A percentile compares a stretch with the other conserved stretches of the same genome.
Evolutionary conservation across 179 eudicot species (phyloP).

Genomic region (Silene vulgaris): DNA sequence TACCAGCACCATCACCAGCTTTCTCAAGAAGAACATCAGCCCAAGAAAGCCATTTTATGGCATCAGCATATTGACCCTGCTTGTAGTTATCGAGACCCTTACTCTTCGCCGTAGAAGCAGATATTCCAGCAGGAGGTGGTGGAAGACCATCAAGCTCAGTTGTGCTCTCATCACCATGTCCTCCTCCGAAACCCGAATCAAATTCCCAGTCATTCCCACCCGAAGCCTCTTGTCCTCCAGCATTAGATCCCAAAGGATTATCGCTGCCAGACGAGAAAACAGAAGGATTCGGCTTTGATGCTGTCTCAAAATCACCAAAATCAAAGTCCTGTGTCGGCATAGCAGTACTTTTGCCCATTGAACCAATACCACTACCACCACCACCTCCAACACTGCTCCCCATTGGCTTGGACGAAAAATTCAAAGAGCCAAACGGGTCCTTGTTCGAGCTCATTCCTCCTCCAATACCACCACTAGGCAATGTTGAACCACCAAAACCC

Average conservation of each 20-base stretch:
- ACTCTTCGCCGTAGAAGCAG: slow-evolving; percentile 57
- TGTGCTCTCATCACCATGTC: slow-evolving; percentile 49
- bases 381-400: slow-evolving; percentile 21
- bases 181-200: slow-evolving; percentile 37
- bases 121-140: slow-evolving; percentile 81
- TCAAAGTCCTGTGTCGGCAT: slow-evolving; percentile 32
- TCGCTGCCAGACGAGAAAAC: slow-evolving; percentile 27
- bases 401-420: slow-evolving; percentile 52
- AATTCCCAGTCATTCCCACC: slow-evolving; percentile 75
- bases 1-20: slow-evolving; percentile 50
- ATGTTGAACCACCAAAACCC: slow-evolving; percentile 46
- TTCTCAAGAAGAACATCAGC: slow-evolving; percentile 73
- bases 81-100: slow-evolving; percentile 87
- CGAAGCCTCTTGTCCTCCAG: slow-evolving; percentile 41
- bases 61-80: slow-evolving; percentile 91
- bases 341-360: slow-evolving; percentile 31
- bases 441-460: slow-evolving; percentile 43
- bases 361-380: slow-evolving; percentile 27
- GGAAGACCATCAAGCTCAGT: slow-evolving; percentile 97
- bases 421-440: slow-evolving; percentile 76
- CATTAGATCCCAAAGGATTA: slow-evolving; percentile 28
- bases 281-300: slow-evolving; percentile 39
- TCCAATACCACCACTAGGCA: slow-evolving; percentile 37
- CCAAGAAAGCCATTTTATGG: slow-evolving; percentile 98
- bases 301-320: slow-evolving; percentile 64